Base-by-base conservation (phyloP, 176 grass and related monocot genomes). In the Carex scoparia region DNA sequence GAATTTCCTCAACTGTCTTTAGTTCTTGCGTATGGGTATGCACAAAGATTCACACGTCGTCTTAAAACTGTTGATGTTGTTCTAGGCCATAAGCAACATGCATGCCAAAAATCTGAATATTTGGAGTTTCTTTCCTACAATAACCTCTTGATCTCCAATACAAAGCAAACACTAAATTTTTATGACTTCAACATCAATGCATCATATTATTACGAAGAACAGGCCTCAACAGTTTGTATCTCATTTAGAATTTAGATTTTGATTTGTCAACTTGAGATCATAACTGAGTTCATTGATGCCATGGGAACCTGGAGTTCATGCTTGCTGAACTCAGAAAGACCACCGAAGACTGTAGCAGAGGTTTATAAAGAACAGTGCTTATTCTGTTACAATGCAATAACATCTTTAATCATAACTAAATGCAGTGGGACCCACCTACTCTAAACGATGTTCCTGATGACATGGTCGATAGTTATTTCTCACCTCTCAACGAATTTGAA, bases 381-480 rank as follows among this genome's bases (percentile, higher is more conserved):
- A 51, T 27, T 46, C 8, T 40, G 59, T 68, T 5, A 63, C 59
- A 87, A 33, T 84, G 28, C 54, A 60, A 60, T 38, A 58, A 65
- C 9, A 57, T 88, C 40, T 55, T 65, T 40, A 71, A 79, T 67
- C 3, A 37, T 69, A 30, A 82, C 42, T 85, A 84, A 44, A 48
- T 87, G 85, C 88, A 99, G 96, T 99, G 93, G 96, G 91, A 95
- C 91, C 96, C 96, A 75, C 96, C 93, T 84, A 91, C 85, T 9
- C 88, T 99, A 0, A 92, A 92, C 49, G 86, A 95, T 18, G 90
- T 99, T 66, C 83, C 93, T 4, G 82, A 89, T 32, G 96, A 99
- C 85, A 93, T 94, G 91, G 93, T 95, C 18, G 87, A 94, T 46
- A 61, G 84, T 15, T 95, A 95, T 79, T 99, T 99, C 16, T 88